A percentile compares a stretch with the other conserved stretches of the same genome.
Conservation (phyloP, 2,329 filamentous ascomycete genomes). For the Xylariaceae sp. region DNA sequence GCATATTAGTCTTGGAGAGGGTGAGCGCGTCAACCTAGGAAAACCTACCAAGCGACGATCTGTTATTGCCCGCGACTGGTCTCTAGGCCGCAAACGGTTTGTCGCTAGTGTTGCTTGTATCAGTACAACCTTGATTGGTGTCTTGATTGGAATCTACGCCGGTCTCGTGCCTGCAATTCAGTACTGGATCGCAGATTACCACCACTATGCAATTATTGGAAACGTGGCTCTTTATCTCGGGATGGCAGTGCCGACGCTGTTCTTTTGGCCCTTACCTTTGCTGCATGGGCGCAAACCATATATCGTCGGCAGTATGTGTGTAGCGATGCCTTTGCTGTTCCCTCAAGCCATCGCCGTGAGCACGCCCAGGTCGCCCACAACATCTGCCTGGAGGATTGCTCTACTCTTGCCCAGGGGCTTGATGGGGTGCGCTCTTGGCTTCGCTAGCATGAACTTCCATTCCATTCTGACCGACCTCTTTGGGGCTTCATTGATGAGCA, state of each 20-base stretch:
- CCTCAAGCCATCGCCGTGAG: slow-evolving; percentile 68
- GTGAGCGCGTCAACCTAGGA: slow-evolving; percentile 48
- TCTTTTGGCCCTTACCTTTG: slow-evolving; percentile 70
- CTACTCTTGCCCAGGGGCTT: slow-evolving; percentile 61
- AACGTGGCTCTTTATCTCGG: slow-evolving; percentile 71
- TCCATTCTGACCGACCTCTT: slow-evolving; percentile 70
- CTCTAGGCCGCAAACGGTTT: slow-evolving; percentile 61
- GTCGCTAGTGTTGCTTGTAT: slow-evolving; percentile 66
- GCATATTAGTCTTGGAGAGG: slow-evolving; percentile 50
- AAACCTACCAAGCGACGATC: slow-evolving; percentile 57
- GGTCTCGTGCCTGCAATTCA: slow-evolving; percentile 77
- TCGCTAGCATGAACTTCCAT: slow-evolving; percentile 74
- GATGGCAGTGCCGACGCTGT: slow-evolving; percentile 64
- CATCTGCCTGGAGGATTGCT: slow-evolving; percentile 52
- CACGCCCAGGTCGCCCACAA: slow-evolving; percentile 51
- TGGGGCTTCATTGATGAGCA: slow-evolving; percentile 69
- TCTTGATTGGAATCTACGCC: slow-evolving; percentile 71
- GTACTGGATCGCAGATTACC: slow-evolving; percentile 67
- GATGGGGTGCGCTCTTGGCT: slow-evolving; percentile 67
- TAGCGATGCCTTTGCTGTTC: slow-evolving; percentile 70
- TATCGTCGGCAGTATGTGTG: slow-evolving; percentile 61
- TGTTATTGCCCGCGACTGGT: slow-evolving; percentile 71
- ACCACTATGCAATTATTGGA: slow-evolving; percentile 65
- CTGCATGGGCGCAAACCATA: slow-evolving; percentile 77
- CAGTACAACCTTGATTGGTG: slow-evolving; percentile 67